Percentiles rank a stretch among this genome's conserved stretches.
Evolutionary conservation across 225 moss, liverwort and hornwort species (phyloP).

Genomic region (Climacium dendroides): DNA sequence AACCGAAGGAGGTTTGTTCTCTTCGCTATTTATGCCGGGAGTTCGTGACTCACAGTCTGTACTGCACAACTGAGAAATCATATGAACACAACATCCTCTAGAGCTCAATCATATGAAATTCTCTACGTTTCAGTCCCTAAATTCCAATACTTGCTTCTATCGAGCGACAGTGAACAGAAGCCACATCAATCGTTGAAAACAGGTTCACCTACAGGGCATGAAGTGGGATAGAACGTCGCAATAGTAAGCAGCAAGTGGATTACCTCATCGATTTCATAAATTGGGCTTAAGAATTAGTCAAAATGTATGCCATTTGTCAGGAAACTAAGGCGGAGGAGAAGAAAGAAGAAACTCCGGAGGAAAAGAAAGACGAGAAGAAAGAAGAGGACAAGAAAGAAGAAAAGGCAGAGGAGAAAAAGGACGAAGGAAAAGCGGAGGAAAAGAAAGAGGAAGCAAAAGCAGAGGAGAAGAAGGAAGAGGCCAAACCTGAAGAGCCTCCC

Average conservation of each 20-base stretch:
- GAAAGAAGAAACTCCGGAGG: conserved; percentile 15
- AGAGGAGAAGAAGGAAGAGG: conserved; percentile 21
- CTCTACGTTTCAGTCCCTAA: background rate
- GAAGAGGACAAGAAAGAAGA: conserved; percentile 9
- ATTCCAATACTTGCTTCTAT: background rate
- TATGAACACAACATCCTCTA: background rate
- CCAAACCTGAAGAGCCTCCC: conserved; percentile 15
- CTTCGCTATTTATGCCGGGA: background rate
- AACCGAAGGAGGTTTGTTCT: conserved; percentile 22
- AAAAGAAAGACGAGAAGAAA: conserved; percentile 6
- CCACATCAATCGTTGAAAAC: background rate
- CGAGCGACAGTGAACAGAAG: background rate
- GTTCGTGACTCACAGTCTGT: background rate
- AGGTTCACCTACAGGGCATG: background rate
- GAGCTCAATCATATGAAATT: background rate
- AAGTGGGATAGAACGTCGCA: background rate
- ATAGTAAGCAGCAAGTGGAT: background rate
- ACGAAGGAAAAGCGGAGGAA: background rate
- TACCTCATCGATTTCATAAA: background rate
- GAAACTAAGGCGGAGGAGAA: conserved; percentile 17
- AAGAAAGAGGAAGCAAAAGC: conserved; percentile 8
- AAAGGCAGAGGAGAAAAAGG: conserved; percentile 1
- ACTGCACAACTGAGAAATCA: background rate
- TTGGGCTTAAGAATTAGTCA: background rate
- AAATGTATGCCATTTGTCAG: background rate